phyloP scores from a whole-genome alignment of 805 yeast genomes.

The Spathaspora gorwiae region DNA sequence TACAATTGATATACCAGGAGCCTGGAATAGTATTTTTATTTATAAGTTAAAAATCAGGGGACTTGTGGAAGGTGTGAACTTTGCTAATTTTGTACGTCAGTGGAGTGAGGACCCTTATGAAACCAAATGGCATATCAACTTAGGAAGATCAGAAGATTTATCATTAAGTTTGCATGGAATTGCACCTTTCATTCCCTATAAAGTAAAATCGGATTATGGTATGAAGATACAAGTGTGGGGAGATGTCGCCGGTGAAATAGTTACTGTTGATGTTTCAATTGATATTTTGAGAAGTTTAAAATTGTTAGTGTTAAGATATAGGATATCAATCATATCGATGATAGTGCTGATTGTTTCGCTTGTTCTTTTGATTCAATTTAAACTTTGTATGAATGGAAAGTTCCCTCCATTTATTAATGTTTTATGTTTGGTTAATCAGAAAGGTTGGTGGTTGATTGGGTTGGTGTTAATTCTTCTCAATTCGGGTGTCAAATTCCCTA shows the following conservation, averaged over 20 bases:
- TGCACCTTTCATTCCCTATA: constrained; percentile 65
- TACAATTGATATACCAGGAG: constrained; percentile 48
- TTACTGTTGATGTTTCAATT: constrained; percentile 34
- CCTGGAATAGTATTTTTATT: constrained; percentile 60
- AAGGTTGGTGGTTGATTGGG: constrained; percentile 19
- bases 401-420: constrained; percentile 34
- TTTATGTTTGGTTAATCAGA: constrained; percentile 21
- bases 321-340: constrained; percentile 68
- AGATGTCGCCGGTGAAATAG: constrained; percentile 29
- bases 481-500: constrained; percentile 27
- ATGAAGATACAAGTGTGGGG: constrained; percentile 48
- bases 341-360: constrained; percentile 58
- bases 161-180: constrained; percentile 51
- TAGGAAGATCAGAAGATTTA: constrained; percentile 20
- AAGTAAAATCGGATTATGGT: constrained; percentile 20
- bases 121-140: constrained; percentile 70
- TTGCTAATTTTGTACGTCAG: constrained; percentile 64
- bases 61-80: constrained; percentile 3
- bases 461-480: constrained; percentile 32
- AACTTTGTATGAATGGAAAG: constrained; percentile 28
- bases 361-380: constrained; percentile 53
- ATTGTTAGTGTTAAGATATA: constrained; percentile 66
- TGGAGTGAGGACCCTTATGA: constrained; percentile 62
- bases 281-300: constrained; percentile 61
- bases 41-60: constrained; percentile 35